These are phyloP conservation scores for Neoboletus brunneissimus DNA, from an alignment of 768 basidiomycete species.

Conservation along the genomic window DNA sequence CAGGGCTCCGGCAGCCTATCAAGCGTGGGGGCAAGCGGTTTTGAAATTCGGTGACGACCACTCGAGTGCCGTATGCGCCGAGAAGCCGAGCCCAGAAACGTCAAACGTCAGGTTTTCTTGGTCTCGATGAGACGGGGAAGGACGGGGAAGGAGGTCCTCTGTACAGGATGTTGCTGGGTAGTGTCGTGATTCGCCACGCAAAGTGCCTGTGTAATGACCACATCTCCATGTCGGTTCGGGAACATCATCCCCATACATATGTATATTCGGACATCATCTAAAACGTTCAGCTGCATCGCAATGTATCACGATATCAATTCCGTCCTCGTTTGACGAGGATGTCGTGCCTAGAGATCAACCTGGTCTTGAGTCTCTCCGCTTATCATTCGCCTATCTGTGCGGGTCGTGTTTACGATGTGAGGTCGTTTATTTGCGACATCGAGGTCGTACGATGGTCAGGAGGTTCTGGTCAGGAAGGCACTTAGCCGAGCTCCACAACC, in stretches of 20 bases:
- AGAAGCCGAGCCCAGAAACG: not conserved
- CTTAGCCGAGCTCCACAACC: not conserved
- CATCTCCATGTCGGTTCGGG: not conserved
- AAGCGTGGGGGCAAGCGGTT: constrained; percentile 73
- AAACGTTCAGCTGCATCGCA: not conserved
- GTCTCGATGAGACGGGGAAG: not conserved
- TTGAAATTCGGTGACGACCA: constrained; percentile 39
- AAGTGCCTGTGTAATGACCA: constrained; percentile 4
- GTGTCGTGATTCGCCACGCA: not conserved
- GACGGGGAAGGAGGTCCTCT: not conserved
- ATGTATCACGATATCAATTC: not conserved
- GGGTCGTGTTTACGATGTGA: constrained; percentile 11
- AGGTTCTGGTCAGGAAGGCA: not conserved
- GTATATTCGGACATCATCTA: not conserved
- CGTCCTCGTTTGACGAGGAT: not conserved
- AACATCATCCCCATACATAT: not conserved
- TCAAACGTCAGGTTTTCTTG: not conserved
- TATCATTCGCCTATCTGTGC: not conserved
- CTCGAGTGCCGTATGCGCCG: not conserved
- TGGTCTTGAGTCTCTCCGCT: not conserved
- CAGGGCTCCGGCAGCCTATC: constrained; percentile 68
- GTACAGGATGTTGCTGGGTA: not conserved
- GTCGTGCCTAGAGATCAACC: not conserved
- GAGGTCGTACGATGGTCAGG: not conserved
- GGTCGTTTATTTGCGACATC: not conserved